Evolutionary conservation across 2,329 filamentous ascomycete genomes (phyloP), one percentile per base, ranked within the genome.

Genomic region (Zarea fungicola): DNA sequence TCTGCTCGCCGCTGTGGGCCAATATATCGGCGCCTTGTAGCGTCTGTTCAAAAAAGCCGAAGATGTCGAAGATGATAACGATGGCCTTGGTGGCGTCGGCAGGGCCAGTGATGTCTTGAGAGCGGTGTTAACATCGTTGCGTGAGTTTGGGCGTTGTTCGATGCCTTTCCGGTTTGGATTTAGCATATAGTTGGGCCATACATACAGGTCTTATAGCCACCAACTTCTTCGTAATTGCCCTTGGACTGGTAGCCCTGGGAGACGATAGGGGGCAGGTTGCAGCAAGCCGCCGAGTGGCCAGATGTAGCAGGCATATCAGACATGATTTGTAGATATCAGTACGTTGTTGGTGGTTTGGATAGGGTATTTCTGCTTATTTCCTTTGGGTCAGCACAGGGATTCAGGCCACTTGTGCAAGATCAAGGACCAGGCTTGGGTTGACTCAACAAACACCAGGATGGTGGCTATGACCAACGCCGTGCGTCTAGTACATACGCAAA

Each of bases 11-110:
- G 52, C 73, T 71, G 39, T 69, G 70, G 37, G 80, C 73, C 21
- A 85, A 70, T 56, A 81, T 87, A 58, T 89, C 85, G 54, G 82
- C 81, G 21, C 84, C 85, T 64, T 87, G 84, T 10, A 87, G 54
- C 3, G 84, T 83, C 66, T 88, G 85, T 21, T 80, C 77, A 60
- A 78, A 85, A 76, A 84, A 83, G 58, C 84, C 83, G 59, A 85
- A 85, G 63, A 85, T 84, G 65, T 77, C 75, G 59, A 73, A 75
- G 49, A 77, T 61, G 50, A 68, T 60, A 16, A 77, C 59, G 9
- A 76, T 62, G 37, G 67, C 84, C 66, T 80, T 83, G 47, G 63
- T 71, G 18, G 75, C 71, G 43, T 71, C 65, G 16, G 66, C 59
- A 26, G 76, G 68, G 22, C 74, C 72, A 8, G 71, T 73, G 42